phyloP scores from a whole-genome alignment of 768 basidiomycete genomes.

The Lentinula guzmanii region DNA sequence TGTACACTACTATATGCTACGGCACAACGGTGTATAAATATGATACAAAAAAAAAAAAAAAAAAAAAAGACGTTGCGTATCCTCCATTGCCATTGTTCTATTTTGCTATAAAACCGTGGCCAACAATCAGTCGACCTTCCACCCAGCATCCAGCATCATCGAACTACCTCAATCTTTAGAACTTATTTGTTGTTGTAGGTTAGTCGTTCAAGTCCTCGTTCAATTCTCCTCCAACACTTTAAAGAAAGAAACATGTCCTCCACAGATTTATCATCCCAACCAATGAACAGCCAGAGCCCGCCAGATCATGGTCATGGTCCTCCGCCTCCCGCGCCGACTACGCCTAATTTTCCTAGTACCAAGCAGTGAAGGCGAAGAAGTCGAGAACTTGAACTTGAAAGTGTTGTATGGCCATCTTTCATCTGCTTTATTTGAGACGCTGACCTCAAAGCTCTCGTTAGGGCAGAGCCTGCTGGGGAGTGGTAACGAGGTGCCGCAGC shows the following conservation, averaged over 20 bases:
- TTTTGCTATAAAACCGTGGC: not conserved
- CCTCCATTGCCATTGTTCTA: not conserved
- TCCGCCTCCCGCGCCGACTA: not conserved
- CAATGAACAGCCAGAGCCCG: not conserved
- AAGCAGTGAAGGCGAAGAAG: not conserved
- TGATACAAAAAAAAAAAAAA: constrained; percentile 11
- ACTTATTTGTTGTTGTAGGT: not conserved
- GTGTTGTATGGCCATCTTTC: not conserved
- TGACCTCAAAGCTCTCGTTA: too few species aligned
- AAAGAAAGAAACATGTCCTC: too few species aligned
- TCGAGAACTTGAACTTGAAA: not conserved
- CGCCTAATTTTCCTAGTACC: not conserved
- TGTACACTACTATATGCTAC: not conserved
- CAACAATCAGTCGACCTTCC: not conserved
- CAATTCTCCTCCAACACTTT: not conserved
- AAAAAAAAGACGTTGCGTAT: not conserved
- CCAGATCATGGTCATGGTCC: not conserved
- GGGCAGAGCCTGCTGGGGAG: too few species aligned
- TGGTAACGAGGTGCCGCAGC: too few species aligned
- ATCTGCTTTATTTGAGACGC: not conserved
- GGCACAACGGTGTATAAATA: not conserved
- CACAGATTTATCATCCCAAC: not conserved
- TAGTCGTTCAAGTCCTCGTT: not conserved
- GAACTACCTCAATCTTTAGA: not conserved
- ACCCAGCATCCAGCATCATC: not conserved